Percentiles rank a stretch among this genome's conserved stretches.
Evolutionary conservation across 2,329 filamentous ascomycete species (phyloP).

Genomic region (Ophiostoma australiae): DNA sequence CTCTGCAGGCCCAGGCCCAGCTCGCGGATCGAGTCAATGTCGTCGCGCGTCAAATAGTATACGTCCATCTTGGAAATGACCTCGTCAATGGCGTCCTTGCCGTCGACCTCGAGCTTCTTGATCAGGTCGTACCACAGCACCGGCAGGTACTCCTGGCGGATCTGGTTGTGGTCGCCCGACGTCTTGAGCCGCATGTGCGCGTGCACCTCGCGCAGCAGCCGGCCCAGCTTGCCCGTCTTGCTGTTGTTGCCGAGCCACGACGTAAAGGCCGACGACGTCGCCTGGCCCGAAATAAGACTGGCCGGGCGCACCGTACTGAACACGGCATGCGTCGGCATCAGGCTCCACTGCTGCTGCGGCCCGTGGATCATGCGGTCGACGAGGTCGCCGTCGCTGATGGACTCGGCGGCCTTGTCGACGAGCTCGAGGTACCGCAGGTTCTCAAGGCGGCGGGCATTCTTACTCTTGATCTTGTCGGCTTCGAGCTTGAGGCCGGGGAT

Average conservation of each 20-base stretch:
- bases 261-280: slow-evolving; percentile 73
- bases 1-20: slow-evolving; percentile 82
- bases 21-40: slow-evolving; percentile 89
- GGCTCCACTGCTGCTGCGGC: slow-evolving; percentile 93
- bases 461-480: slow-evolving; percentile 20
- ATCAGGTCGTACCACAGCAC: slow-evolving; percentile 78
- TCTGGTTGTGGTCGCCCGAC: slow-evolving; percentile 86
- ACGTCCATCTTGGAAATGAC: slow-evolving; percentile 96
- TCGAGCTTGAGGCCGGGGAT: slow-evolving; percentile 58
- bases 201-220: slow-evolving; percentile 88
- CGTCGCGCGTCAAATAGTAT: slow-evolving; percentile 90
- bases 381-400: slow-evolving; percentile 94
- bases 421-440: slow-evolving; percentile 81
- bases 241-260: slow-evolving; percentile 95
- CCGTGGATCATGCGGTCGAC: slow-evolving; percentile 98
- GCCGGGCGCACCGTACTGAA: slow-evolving; percentile 93
- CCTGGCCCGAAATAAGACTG: slow-evolving; percentile 76
- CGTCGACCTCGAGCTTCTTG: slow-evolving; percentile 67
- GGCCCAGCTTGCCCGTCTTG: slow-evolving; percentile 70
- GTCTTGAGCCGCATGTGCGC: slow-evolving; percentile 91
- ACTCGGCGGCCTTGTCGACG: slow-evolving; percentile 81
- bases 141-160: slow-evolving; percentile 91
- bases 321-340: slow-evolving; percentile 94
- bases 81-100: slow-evolving; percentile 73
- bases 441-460: slow-evolving; percentile 34